A percentile compares a stretch with the other conserved stretches of the same genome.
These are phyloP conservation scores for Xylaria nigripes DNA, from an alignment of 495 filamentous ascomycete genomes.

Conservation along the genomic window DNA sequence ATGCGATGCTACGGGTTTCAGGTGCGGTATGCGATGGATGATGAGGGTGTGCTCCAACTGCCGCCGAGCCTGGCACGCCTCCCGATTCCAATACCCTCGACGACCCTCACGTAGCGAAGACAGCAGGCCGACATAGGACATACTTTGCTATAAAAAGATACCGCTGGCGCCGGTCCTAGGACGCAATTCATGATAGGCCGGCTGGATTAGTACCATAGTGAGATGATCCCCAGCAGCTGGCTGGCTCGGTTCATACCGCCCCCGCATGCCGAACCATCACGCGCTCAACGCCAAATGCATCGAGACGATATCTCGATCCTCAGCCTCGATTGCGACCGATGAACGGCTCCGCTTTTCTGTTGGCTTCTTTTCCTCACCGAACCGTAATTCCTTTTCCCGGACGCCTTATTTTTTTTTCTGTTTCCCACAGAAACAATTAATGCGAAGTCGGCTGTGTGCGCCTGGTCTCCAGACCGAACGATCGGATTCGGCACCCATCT, in stretches of 20 bases:
- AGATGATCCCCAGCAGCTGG: constrained; percentile 2
- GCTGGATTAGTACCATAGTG: background rate
- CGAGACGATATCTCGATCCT: constrained; percentile 2
- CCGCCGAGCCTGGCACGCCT: background rate
- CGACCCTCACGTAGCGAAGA: background rate
- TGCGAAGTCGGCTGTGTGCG: background rate
- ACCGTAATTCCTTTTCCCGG: background rate
- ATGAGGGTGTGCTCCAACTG: background rate
- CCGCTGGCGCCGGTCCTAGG: background rate
- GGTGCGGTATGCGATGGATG: background rate
- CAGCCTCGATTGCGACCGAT: constrained; percentile 4
- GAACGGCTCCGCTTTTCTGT: background rate
- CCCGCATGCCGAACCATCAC: constrained; percentile 7
- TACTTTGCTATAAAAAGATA: constrained; percentile 1
- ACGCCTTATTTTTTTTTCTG: background rate
- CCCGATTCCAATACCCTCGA: background rate
- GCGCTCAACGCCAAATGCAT: constrained; percentile 5
- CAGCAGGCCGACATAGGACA: background rate
- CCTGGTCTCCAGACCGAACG: background rate
- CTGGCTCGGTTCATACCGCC: constrained; percentile 5
- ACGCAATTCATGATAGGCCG: constrained; percentile 3
- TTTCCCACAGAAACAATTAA: background rate
- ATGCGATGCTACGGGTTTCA: background rate
- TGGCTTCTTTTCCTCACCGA: background rate
- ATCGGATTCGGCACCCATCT: background rate